Evolutionary conservation across 306 rosid species (phyloP).

Genomic region (Casuarina cunninghamiana): DNA sequence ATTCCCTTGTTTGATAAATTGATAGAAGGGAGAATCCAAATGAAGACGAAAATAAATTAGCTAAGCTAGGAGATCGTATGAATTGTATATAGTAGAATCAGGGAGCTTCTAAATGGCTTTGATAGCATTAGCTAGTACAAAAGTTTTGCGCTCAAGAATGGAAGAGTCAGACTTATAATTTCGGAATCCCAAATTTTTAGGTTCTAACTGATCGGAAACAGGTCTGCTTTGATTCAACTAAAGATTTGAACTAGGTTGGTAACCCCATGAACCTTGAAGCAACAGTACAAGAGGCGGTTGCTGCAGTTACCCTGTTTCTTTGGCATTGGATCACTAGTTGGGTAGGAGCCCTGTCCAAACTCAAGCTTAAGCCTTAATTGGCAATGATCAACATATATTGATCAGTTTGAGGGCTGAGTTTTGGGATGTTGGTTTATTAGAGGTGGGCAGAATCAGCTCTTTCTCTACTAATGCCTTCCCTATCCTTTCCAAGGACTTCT

Average conservation of each 20-base stretch:
- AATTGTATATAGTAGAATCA: background rate
- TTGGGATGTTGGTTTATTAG: background rate
- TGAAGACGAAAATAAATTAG: background rate
- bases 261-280: background rate
- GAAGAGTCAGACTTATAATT: background rate
- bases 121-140: background rate
- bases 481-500: background rate
- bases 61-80: background rate
- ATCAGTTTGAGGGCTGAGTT: background rate
- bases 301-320: background rate
- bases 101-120: background rate
- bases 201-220: background rate
- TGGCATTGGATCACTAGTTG: conserved; percentile 1
- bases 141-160: background rate
- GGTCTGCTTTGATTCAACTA: background rate
- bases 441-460: background rate
- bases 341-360: background rate
- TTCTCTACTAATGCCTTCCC: background rate
- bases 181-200: background rate
- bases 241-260: background rate
- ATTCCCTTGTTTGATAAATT: background rate
- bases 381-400: background rate
- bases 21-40: background rate
- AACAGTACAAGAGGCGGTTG: background rate
- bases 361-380: background rate